Evolutionary conservation across 129 eudicot genomes (phyloP).

Genomic region (Centrapalus pauciflorus): DNA sequence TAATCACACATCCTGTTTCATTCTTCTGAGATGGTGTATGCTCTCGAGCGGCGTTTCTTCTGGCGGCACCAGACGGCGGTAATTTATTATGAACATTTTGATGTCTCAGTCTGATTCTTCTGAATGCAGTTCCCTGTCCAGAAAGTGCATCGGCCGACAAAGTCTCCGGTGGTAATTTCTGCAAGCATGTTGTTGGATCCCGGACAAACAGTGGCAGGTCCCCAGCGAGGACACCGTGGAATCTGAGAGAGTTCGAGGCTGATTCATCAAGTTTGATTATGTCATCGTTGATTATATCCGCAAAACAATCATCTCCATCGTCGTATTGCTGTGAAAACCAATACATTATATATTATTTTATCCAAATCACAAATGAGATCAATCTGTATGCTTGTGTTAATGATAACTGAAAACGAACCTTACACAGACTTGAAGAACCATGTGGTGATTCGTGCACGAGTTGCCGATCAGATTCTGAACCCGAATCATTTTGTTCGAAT

Average conservation of each 20-base stretch:
- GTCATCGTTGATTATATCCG: constrained; percentile 81
- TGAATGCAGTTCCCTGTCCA: constrained; percentile 60
- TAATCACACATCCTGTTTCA: constrained; percentile 15
- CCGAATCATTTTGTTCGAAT: constrained; percentile 41
- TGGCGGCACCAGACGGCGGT: background rate
- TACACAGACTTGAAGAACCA: constrained; percentile 30
- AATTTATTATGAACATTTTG: background rate
- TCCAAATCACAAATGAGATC: too few species aligned
- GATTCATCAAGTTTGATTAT: constrained; percentile 70
- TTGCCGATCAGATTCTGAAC: constrained; percentile 39
- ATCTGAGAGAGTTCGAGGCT: constrained; percentile 1
- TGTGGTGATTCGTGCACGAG: constrained; percentile 10
- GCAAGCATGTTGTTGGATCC: constrained; percentile 8
- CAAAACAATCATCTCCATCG: constrained; percentile 63
- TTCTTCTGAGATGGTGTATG: background rate
- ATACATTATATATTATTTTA: too few species aligned
- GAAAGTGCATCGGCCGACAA: background rate
- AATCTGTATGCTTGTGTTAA: background rate
- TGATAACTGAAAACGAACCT: constrained; percentile 19
- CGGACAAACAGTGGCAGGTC: background rate
- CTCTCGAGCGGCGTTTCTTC: background rate
- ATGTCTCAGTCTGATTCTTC: constrained; percentile 46
- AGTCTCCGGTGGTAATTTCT: constrained; percentile 18
- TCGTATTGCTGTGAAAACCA: constrained; percentile 27
- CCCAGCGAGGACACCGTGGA: constrained; percentile 18